Evolutionary conservation across 495 filamentous ascomycete genomes (phyloP), one percentile per base, ranked within the genome.

Genomic region (Trichoderma asperelloides): DNA sequence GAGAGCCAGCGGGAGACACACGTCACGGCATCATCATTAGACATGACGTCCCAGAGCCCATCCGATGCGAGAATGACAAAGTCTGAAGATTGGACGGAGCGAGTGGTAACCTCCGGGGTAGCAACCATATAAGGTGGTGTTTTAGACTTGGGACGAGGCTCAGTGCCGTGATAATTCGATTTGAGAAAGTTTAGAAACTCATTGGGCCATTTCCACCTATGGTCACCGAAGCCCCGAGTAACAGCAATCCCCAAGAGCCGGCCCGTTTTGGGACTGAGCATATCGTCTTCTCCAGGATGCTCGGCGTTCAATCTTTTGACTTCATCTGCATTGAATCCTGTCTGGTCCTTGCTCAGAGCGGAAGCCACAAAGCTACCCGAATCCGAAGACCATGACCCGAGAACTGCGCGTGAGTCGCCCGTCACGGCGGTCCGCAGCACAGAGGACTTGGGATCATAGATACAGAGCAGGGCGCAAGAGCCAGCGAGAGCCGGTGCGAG

Each of bases 71-170:
- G 76, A 65, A 91, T 86, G 63, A 89, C 62, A 68, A 90, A 89
- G 21, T 83, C 83, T 0, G 70, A 69, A 28, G 66, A 30, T 0
- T 70, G 72, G 30, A 90, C 77, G 68, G 77, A 74, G 0, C 79
- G 84, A 41, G 82, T 85, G 0, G 82, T 86, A 45, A 90, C 79
- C 7, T 84, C 84, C 0, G 88, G 88, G 73, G 86, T 80, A 3
- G 88, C 88, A 1, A 85, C 89, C 41, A 89, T 72, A 74, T 90
- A 91, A 1, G 87, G 88, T 33, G 87, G 87, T 0, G 85, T 85
- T 37, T 72, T 74, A 66, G 75, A 78, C 40, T 69, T 62, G 40
- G 79, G 23, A 73, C 76, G 23, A 80, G 72, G 1, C 78, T 79
- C 18, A 74, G 49, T 55, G 7, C 80, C 83, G 55, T 60, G n/a